These are phyloP conservation scores for Naganishia randhawae DNA, from an alignment of 768 basidiomycete genomes.

Conservation along the genomic window DNA sequence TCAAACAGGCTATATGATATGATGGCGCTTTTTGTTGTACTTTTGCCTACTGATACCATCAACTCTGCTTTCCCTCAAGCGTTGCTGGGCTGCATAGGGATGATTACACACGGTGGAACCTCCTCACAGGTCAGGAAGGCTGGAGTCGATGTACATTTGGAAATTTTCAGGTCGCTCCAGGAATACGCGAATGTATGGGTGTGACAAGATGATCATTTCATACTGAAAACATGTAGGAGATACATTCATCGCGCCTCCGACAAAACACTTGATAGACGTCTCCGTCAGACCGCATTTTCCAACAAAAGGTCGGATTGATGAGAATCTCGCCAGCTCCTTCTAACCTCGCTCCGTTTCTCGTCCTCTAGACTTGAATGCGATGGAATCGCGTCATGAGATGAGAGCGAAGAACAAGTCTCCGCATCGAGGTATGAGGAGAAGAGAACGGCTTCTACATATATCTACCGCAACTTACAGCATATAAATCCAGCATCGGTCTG, in stretches of 20 bases:
- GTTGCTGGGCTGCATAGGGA: no score
- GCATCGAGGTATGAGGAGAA: slow-evolving; percentile 14
- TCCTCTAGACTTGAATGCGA: slow-evolving; percentile 23
- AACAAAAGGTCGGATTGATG: slow-evolving; percentile 22
- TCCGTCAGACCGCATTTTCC: slow-evolving; percentile 14
- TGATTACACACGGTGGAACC: no score
- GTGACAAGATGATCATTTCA: no score
- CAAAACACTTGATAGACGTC: slow-evolving; percentile 1
- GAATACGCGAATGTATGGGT: no score
- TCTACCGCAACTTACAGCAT: neutral
- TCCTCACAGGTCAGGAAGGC: no score
- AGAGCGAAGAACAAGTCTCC: slow-evolving; percentile 26
- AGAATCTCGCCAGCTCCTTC: slow-evolving; percentile 15
- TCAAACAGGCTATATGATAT: no score
- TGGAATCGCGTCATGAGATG: slow-evolving; percentile 23
- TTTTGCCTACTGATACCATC: no score
- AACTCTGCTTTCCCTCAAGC: no score
- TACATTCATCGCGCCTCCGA: slow-evolving; percentile 17
- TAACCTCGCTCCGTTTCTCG: slow-evolving; percentile 25
- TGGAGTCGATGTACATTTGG: no score
- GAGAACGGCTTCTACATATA: neutral
- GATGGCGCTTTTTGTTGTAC: no score
- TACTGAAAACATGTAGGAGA: slow-evolving; percentile 21
- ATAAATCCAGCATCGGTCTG: slow-evolving; percentile 1
- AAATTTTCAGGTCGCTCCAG: no score